A percentile compares a stretch with the other conserved stretches of the same genome.
Conservation (phyloP, 1,284 basidiomycete genomes). For the Microbotryum intermedium region DNA sequence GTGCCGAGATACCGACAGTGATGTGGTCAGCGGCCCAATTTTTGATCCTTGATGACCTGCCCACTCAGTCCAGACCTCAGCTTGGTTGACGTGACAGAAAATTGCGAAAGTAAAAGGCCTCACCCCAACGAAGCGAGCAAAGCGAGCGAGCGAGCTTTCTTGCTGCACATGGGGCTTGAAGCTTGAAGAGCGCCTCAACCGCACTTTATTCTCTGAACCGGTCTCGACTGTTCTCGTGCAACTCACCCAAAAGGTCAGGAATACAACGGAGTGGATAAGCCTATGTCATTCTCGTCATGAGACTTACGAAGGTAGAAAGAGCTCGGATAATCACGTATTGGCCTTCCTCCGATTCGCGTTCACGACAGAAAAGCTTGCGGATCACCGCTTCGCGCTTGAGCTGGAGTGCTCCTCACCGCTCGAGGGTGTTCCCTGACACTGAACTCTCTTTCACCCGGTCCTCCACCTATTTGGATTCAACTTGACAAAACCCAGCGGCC, state of each 20-base stretch:
- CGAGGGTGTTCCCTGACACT: no score
- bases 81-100: no score
- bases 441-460: constrained; percentile 8
- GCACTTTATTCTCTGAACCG: no score
- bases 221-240: no score
- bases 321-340: constrained; percentile 68
- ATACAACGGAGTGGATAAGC: constrained; percentile 43
- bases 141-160: no score
- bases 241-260: constrained; percentile 50
- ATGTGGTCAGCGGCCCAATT: constrained; percentile 59
- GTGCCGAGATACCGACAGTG: constrained; percentile 60
- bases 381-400: no score
- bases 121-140: constrained; percentile 51
- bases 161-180: no score
- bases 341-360: constrained; percentile 64
- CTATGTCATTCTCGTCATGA: not conserved
- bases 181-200: no score
- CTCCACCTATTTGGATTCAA: constrained; percentile 51
- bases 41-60: constrained; percentile 61
- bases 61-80: no score
- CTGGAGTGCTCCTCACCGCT: no score
- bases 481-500: constrained; percentile 56
- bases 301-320: constrained; percentile 48
- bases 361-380: constrained; percentile 51
- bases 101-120: no score